Evolutionary conservation across 768 basidiomycete genomes (phyloP).

Genomic region (Tylopilus subfusipes): DNA sequence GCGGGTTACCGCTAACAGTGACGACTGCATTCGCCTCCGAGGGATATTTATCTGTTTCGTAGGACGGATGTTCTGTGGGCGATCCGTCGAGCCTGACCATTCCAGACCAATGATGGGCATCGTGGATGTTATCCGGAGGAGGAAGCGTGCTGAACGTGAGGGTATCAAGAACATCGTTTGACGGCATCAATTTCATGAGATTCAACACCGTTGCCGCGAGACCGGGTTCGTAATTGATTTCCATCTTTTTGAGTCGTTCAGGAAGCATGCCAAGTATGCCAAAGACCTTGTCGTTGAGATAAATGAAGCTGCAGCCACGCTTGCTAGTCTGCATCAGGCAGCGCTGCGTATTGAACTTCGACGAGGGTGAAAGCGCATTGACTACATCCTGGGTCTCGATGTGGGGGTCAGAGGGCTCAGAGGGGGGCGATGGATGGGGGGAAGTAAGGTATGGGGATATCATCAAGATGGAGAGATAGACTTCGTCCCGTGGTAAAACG

Average conservation of each 20-base stretch:
- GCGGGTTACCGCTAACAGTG: background rate
- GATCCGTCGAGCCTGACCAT: slow-evolving; percentile 3
- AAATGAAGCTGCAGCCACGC: background rate
- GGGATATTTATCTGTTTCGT: slow-evolving; percentile 3
- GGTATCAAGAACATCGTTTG: slow-evolving; percentile 9
- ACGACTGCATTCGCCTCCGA: background rate
- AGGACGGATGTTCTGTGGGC: slow-evolving; percentile 11
- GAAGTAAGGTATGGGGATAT: slow-evolving; percentile 11
- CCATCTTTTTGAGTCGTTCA: background rate
- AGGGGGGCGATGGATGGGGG: background rate
- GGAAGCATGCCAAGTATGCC: slow-evolving; percentile 8
- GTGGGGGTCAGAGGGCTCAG: background rate
- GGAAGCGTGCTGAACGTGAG: slow-evolving; percentile 10
- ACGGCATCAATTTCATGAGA: slow-evolving; percentile 8
- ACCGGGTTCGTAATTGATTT: background rate
- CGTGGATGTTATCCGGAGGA: background rate
- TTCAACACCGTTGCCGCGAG: background rate
- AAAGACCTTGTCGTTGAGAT: slow-evolving; percentile 7
- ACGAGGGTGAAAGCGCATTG: slow-evolving; percentile 9
- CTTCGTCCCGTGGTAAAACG: slow-evolving; percentile 1
- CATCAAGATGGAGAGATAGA: slow-evolving; percentile 7
- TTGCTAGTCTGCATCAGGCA: slow-evolving; percentile 8
- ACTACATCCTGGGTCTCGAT: slow-evolving; percentile 5
- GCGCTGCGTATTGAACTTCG: slow-evolving; percentile 3
- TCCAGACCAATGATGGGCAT: slow-evolving; percentile 6